Evolutionary conservation across 2,329 filamentous ascomycete genomes (phyloP), one percentile per base, ranked within the genome.

Genomic region (Tolypocladium nubicola): DNA sequence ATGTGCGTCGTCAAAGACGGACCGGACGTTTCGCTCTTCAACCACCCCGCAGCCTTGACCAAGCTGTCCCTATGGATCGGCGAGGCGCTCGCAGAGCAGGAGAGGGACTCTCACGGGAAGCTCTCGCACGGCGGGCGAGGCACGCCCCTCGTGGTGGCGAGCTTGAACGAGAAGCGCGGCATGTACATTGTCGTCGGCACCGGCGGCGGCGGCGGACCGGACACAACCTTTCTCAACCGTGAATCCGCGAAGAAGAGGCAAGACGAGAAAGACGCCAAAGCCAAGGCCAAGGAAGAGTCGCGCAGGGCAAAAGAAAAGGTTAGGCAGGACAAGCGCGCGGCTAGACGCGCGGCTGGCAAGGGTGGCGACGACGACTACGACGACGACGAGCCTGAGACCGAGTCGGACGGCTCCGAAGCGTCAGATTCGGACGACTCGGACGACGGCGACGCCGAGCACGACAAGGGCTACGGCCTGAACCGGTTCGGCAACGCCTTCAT

Each of bases 1-100:
- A 91, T 99, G 80, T 95, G 89, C 39, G 88, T 97, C 4, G 91
- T 99, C 64, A 96, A 95, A 69, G 94, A 97, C 67, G 91, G 93
- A 0, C 90, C 92, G 0, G 94, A 97, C 65, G 88, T 96, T 0
- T 75, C 82, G n/a, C 80, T 97, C 13, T 99, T 99, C 73, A 91
- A 87, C 1, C 93, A 97, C 67, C 92, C 94, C 0, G 90, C 92
- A 7, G 94, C 94, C 1, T 76, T 99, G 30, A 96, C 92, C 2
- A 97, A 97, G 71, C 81, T 99, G 16, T 92, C 93, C 0, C 79
- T 96, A 3, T 99, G 94, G 94, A 83, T 99, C 47, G 90, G 88
- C 52, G 93, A 97, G 73, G 94, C 94, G 0, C 86, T 97, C 50
- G 83, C 87, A 1, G 92, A 97, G 62, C 88, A 96, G 66, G 94